Base-by-base conservation (phyloP, 345 rosid species). In the Rhizophora apiculata region DNA sequence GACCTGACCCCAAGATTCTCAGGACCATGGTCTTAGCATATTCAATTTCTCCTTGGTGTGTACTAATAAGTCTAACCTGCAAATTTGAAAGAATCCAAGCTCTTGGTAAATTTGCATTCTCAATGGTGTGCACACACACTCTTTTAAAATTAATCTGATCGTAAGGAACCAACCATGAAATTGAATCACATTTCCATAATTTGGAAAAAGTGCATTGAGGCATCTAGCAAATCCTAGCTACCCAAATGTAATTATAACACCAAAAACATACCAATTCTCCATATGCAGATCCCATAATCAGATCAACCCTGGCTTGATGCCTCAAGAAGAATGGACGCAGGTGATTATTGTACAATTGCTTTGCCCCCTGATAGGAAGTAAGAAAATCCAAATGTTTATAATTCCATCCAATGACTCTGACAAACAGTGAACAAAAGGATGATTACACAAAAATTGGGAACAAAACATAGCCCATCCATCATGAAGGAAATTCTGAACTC, bases 281-380 rank as follows among this genome's bases (percentile, higher is more conserved):
- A 52, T 80, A 72, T 20, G 84, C 65, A 62, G 76, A 72, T 67
- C 83, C 86, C 70, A 82, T 36, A 27, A 86, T 68, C 55, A 55
- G 76, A 76, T 88, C 92, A 48, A 81, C 70, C 74, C 70, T 83
- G 69, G 85, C 74, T 78, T 85, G 92, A 84, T 84, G 90, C 61
- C 81, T 81, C 71, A 73, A 54, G 57, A 89, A 68, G 81, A 87
- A 82, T 46, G 95, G 95, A 59, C 95, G 85, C 49, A 87, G 72
- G 53, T 86, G 84, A 69, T 74, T 84, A 71, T 21, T 52, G 65
- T 91, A 91, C 62, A 91, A 63, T 54, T 76, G 79, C 68, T 78
- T 84, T 59, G 91, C 86, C 29, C 92, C 88, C 96, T 87, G 65
- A 26, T 32, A 29, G 5, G 71, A 20, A 66, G 15, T 27, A 55